Base-by-base conservation (phyloP, 2,329 filamentous ascomycete species). In the Colletotrichum gloeosporioides region DNA sequence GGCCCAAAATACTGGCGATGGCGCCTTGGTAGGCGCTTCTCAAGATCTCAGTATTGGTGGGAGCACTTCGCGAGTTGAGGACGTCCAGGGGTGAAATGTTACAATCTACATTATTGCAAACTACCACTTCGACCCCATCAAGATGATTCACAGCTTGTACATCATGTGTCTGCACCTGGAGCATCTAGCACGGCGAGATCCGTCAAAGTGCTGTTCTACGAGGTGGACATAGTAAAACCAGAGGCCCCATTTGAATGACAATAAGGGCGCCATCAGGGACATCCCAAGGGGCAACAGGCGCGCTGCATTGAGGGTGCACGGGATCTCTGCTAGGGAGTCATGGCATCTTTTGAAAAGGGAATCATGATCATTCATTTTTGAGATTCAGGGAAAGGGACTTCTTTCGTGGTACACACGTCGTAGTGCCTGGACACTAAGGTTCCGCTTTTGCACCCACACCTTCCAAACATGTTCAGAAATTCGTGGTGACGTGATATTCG, bases 271-370 rank as follows among this genome's bases (percentile, higher is more conserved):
- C 18, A 55, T 55, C 12, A 55, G 49, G 49, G 12, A 0, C 10
- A 55, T 55, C 18, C 18, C 8, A 55, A 55, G 49, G 0, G 18
- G 0, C 49, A 55, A 55, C 0, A 22, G 18, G 0, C 49, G 49
- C 18, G 3, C 49, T 1, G 0, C 49, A 4, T 6, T 12, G 8
- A 55, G 18, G 0, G 49, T 55, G n/a, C 22, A 55, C 0, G 22
- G 49, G 0, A n/a, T 55, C 18, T 0, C 12, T 55, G 49, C 18
- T 12, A 55, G 6, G 12, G 18, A 22, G 1, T 12, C 0, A 16
- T 55, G 18, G 49, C 49, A 55, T 55, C 0, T 3, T 55, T 22
- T n/a, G 8, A n/a, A n/a, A n/a, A 53, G 0, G 49, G 12, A 55
- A 1, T 22, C 18, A 55, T 55, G 3, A 55, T 55, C 2, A 1